Percentiles rank a stretch among this genome's conserved stretches.
Conservation (phyloP, 495 filamentous ascomycete species). For the Melanomma pulvis-pyrius region DNA sequence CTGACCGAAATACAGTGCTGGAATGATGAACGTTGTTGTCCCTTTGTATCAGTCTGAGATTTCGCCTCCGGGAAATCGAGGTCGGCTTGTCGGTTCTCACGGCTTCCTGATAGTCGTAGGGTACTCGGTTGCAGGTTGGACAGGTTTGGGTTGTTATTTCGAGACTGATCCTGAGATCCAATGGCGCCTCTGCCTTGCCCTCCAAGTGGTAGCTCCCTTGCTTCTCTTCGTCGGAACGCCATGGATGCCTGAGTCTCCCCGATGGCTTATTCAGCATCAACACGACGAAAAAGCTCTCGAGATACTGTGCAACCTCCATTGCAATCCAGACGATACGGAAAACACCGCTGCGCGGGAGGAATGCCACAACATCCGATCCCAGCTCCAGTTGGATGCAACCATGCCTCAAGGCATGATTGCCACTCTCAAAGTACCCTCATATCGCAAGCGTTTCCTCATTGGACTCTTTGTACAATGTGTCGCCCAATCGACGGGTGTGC, state of each 20-base stretch:
- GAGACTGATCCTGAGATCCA: not conserved
- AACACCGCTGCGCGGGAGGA: not conserved
- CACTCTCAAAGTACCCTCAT: not conserved
- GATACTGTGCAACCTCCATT: not conserved
- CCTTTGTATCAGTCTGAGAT: conserved; percentile 23
- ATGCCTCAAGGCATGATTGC: not conserved
- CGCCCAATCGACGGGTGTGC: not conserved
- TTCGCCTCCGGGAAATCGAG: conserved; percentile 3
- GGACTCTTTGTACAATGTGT: not conserved
- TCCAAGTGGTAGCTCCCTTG: not conserved
- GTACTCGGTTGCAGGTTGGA: conserved; percentile 9
- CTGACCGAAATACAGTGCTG: too few species aligned
- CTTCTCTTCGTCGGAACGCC: not conserved
- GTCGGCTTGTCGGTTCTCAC: conserved; percentile 19
- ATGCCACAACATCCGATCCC: not conserved
- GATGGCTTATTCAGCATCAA: not conserved
- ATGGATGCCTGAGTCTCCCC: conserved; percentile 2
- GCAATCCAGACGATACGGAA: not conserved
- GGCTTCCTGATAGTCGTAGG: conserved; percentile 15
- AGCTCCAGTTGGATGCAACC: not conserved
- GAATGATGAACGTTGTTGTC: conserved; percentile 13
- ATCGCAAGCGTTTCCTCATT: not conserved
- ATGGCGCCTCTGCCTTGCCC: conserved; percentile 2
- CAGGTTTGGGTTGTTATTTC: conserved; percentile 10
- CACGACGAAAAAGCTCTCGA: not conserved